Percentiles rank a stretch among this genome's conserved stretches.
Conservation (phyloP, 2,329 filamentous ascomycete species). For the Biscogniauxia marginata region DNA sequence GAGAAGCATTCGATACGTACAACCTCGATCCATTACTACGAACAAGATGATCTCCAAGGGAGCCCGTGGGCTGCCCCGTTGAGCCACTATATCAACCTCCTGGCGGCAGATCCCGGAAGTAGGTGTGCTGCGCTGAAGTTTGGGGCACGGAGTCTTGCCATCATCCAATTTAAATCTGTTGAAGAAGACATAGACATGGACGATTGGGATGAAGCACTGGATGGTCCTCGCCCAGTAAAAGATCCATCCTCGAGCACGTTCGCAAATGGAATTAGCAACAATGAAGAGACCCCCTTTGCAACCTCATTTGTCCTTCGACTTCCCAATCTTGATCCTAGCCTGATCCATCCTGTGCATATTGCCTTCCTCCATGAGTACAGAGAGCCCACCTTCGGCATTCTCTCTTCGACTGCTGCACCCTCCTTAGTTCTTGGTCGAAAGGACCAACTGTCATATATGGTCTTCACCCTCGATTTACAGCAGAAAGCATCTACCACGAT, state of each 20-base stretch:
- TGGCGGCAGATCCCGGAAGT: conserved; percentile 87
- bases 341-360: conserved; percentile 87
- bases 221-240: conserved; percentile 62
- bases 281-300: conserved; percentile 72
- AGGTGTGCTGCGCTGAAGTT: conserved; percentile 95
- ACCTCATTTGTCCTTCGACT: conserved; percentile 92
- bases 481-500: conserved; percentile 92
- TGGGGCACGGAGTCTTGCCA: conserved; percentile 82
- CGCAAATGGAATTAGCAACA: conserved; percentile 45
- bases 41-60: conserved; percentile 83
- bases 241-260: conserved; percentile 40
- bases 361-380: conserved; percentile 95
- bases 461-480: conserved; percentile 92
- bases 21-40: conserved; percentile 96
- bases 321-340: conserved; percentile 79
- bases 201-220: conserved; percentile 82
- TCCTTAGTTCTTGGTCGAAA: conserved; percentile 80
- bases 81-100: conserved; percentile 72
- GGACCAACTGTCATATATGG: conserved; percentile 85
- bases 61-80: conserved; percentile 79
- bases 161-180: conserved; percentile 84
- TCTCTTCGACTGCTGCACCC: conserved; percentile 72
- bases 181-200: conserved; percentile 90
- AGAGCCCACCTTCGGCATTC: conserved; percentile 93
- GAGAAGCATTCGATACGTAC: conserved; percentile 77